Base-by-base conservation (phyloP, 352 stramenopile genomes). In the Lagenidium giganteum region DNA sequence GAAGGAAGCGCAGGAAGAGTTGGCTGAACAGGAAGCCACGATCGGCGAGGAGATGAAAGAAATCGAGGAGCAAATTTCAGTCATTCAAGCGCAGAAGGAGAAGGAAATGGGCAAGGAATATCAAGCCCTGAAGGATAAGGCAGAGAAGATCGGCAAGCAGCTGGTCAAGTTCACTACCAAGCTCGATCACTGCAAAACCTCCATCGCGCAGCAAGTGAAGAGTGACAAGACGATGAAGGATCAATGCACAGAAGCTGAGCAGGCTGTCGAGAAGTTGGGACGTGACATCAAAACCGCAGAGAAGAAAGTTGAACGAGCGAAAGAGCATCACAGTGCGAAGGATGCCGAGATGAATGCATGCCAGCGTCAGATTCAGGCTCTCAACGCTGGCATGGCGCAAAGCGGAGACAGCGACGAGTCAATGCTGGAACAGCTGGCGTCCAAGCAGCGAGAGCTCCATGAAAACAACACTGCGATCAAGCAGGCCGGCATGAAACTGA, bases 401-500 rank as follows among this genome's bases (percentile, higher is more conserved):
- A 82, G 67, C 17, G 67, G 73, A 12, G 70, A 86, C 35, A 78
- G 66, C 23, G 79, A 91, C 25, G 73, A 88, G 39, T 94, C 80
- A 0, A 50, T 94, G 2, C 83, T 67, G 3, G 83, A 94, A 39
- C 70, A 68, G 8, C 66, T 94, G 20, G 76, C 76, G 13, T 62
- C 71, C 11, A 94, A 89, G 53, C 76, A 91, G 45, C 70, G 76
- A 8, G 80, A 92, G 39, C 47, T 94, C 3, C 83, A 94, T 42
- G 77, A 88, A 50, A 82, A 58, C 14, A 82, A 68, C 45, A 93
- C 83, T 17, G 62, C 70, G 1, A 67, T 89, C 17, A 88, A 97
- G 51, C 90, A 98, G 61, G 87, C 94, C 21, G 84, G 95, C 35
- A 82, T 98, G 58, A 96, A 96, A 52, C 80, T 98, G 28, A 91